These are phyloP conservation scores for Isabelozyma gotoi DNA, from an alignment of 805 yeast genomes.

Conservation along the genomic window DNA sequence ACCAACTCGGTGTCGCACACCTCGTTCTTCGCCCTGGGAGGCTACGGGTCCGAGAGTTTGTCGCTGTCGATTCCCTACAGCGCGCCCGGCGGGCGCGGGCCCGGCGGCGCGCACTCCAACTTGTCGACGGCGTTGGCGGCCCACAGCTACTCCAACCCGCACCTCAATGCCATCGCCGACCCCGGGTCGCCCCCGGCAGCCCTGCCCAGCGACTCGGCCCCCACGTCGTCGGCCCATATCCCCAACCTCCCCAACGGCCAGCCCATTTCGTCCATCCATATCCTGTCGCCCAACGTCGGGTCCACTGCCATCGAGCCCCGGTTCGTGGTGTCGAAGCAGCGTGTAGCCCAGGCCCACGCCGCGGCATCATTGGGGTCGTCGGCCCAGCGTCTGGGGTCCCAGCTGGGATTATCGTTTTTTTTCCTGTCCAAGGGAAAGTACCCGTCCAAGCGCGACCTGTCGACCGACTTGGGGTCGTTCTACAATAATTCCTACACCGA, in stretches of 20 bases:
- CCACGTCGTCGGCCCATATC: conserved; percentile 26
- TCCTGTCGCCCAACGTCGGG: conserved; percentile 66
- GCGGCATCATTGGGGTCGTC: conserved; percentile 34
- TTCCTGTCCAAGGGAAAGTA: conserved; percentile 47
- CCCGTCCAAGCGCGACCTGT: too few relatives aligned
- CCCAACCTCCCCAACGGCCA: conserved; percentile 59
- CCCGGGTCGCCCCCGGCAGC: not conserved
- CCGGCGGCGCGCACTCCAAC: conserved; percentile 1
- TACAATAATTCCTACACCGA: conserved; percentile 38
- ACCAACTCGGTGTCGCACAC: conserved; percentile 41
- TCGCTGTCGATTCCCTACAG: conserved; percentile 67
- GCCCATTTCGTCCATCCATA: conserved; percentile 58
- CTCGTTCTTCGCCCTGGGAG: conserved; percentile 32
- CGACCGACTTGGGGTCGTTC: conserved; percentile 43
- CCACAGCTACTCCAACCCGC: conserved; percentile 32
- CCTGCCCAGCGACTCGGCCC: not conserved
- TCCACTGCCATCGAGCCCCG: conserved; percentile 72
- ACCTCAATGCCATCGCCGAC: conserved; percentile 5
- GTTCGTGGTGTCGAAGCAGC: conserved; percentile 78
- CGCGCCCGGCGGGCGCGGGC: conserved; percentile 61
- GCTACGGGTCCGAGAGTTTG: conserved; percentile 41
- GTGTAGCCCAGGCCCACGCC: conserved; percentile 57
- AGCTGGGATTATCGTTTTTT: conserved; percentile 50
- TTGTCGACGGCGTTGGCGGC: conserved; percentile 28
- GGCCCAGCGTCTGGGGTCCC: conserved; percentile 38